Percentiles rank a stretch among this genome's conserved stretches.
phyloP scores from a whole-genome alignment of 148 eudicot genomes.

The Nepenthes mirabilis region DNA sequence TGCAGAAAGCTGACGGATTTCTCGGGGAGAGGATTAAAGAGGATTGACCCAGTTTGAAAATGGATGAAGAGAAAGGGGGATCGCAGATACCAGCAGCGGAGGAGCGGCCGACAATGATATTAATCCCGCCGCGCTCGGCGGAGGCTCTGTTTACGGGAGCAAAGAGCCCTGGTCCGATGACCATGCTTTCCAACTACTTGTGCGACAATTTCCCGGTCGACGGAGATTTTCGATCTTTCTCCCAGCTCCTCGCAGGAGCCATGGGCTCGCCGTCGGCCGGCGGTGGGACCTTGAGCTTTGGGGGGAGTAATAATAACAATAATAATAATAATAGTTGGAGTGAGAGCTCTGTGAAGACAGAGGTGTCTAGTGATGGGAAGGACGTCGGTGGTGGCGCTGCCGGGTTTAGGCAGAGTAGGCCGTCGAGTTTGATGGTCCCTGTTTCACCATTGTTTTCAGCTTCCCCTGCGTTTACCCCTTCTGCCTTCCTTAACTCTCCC shows the following conservation, averaged over 20 bases:
- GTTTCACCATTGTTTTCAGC: neutral
- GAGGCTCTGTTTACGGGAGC: neutral
- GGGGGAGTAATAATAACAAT: neutral
- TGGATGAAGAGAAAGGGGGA: neutral
- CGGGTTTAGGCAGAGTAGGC: neutral
- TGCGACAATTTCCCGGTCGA: neutral
- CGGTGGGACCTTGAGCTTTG: neutral
- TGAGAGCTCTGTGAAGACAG: neutral
- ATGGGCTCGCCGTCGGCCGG: neutral
- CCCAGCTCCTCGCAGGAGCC: conserved; percentile 1
- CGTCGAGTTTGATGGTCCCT: neutral
- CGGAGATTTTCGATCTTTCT: neutral
- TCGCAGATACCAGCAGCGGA: neutral
- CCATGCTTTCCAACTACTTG: neutral
- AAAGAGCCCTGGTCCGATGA: neutral
- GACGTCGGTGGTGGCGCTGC: neutral
- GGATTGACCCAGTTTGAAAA: neutral
- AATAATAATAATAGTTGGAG: too few relatives aligned
- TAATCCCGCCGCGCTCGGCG: neutral
- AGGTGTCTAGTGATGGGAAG: neutral
- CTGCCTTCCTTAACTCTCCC: neutral
- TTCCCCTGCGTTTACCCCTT: neutral
- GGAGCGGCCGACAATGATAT: neutral
- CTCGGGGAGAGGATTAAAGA: too few relatives aligned
- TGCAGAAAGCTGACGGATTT: too few relatives aligned